A percentile compares a stretch with the other conserved stretches of the same genome.
These are phyloP conservation scores for Vanrija humicola DNA, from an alignment of 1,284 basidiomycete species.

Conservation along the genomic window DNA sequence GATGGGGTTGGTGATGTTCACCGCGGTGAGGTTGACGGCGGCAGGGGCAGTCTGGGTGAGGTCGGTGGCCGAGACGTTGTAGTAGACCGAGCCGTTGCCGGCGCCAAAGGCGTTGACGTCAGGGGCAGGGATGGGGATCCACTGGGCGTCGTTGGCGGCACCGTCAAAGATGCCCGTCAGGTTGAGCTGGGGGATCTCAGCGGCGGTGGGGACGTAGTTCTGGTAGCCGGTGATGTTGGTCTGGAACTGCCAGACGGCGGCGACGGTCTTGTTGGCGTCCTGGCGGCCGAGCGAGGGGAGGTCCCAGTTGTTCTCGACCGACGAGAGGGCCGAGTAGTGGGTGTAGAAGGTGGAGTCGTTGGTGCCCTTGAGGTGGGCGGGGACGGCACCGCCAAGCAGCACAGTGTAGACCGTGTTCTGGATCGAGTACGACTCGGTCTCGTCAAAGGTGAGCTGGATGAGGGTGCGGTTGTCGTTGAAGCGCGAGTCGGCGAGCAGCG, in stretches of 20 bases:
- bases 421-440: slow-evolving; percentile 53
- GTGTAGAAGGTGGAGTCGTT: slow-evolving; percentile 59
- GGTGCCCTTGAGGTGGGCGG: slow-evolving; percentile 49
- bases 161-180: slow-evolving; percentile 42
- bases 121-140: slow-evolving; percentile 41
- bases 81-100: slow-evolving; percentile 34
- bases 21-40: slow-evolving; percentile 25
- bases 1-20: slow-evolving; percentile 22
- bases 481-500: slow-evolving; percentile 52
- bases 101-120: slow-evolving; percentile 33
- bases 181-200: slow-evolving; percentile 37
- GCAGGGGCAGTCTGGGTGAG: slow-evolving; percentile 11
- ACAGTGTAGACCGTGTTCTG: slow-evolving; percentile 46
- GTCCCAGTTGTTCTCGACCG: slow-evolving; percentile 63
- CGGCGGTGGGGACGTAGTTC: slow-evolving; percentile 30
- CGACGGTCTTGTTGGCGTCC: slow-evolving; percentile 53
- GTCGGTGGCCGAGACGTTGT: slow-evolving; percentile 15
- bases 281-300: slow-evolving; percentile 59
- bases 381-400: slow-evolving; percentile 58
- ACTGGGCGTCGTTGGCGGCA: slow-evolving; percentile 21
- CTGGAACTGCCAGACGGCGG: slow-evolving; percentile 40
- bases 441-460: slow-evolving; percentile 59
- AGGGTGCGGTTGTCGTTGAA: slow-evolving; percentile 58
- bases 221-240: slow-evolving; percentile 25
- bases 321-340: slow-evolving; percentile 62